A percentile compares a stretch with the other conserved stretches of the same genome.
phyloP scores from a whole-genome alignment of 495 filamentous ascomycete species.

The Thozetella sp. region DNA sequence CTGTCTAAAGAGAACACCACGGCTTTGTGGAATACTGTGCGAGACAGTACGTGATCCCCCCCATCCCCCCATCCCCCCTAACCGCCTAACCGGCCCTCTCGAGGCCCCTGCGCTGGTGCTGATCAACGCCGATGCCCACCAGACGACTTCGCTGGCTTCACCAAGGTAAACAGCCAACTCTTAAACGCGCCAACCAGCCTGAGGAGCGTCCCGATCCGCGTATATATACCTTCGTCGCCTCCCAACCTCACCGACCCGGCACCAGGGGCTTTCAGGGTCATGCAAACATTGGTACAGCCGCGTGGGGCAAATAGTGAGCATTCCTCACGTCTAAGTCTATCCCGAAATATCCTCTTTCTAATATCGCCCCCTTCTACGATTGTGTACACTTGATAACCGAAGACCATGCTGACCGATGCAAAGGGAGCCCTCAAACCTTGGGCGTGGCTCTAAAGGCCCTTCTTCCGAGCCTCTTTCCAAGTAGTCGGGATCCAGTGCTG shows the following conservation, averaged over 20 bases:
- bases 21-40: constrained; percentile 81
- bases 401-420: constrained; percentile 10
- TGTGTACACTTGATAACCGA: constrained; percentile 3
- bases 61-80: neutral
- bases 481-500: constrained; percentile 79
- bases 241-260: constrained; percentile 32
- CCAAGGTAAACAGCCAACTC: constrained; percentile 74
- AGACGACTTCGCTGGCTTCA: constrained; percentile 77
- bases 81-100: neutral
- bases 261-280: constrained; percentile 60
- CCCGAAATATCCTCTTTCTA: too few species aligned
- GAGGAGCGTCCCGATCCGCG: constrained; percentile 78
- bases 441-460: constrained; percentile 77
- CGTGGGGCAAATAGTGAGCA: constrained; percentile 35
- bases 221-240: constrained; percentile 81
- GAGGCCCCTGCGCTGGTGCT: neutral
- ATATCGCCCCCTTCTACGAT: neutral
- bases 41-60: constrained; percentile 62
- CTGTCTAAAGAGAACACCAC: constrained; percentile 87
- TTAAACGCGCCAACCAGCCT: constrained; percentile 76
- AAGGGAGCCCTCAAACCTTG: constrained; percentile 66
- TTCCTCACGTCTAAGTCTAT: too few species aligned
- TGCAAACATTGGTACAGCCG: constrained; percentile 68
- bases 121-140: neutral
- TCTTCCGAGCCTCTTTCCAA: constrained; percentile 85